Evolutionary conservation across 2,329 filamentous ascomycete species (phyloP), one percentile per base, ranked within the genome.

Genomic region (Pseudogymnoascus verrucosus): DNA sequence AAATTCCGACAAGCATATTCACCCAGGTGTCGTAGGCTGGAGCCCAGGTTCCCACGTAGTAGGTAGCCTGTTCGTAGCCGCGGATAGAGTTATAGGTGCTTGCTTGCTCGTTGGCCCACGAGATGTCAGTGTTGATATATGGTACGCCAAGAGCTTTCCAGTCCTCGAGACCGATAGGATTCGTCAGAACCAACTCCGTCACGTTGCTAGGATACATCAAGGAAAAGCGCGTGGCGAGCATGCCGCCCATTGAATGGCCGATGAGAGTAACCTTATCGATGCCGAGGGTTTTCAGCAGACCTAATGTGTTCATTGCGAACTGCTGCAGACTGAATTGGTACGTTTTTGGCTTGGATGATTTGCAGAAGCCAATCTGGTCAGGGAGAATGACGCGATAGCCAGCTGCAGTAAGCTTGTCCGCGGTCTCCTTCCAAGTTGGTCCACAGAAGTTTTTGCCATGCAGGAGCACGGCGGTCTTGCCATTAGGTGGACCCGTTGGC

Each of bases 371-470:
- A 57, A 84, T 73, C 66, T 84, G 81, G 66, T 84, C 82, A 0
- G 81, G 79, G 2, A 81, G 73, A 61, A 84, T 77, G 61, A 84
- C 79, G 40, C 82, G 79, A 67, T 81, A 83, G 44, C 81, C 82
- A 28, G 69, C 70, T 2, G 67, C 65, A 3, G 74, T 68, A 62
- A 84, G 76, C 10, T 73, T 70, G 10, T 71, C 66, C n/a, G 79
- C 78, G 12, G 80, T 83, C 14, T 71, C 71, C 62, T 77, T 74
- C 82, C 82, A 84, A 6, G 81, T 84, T 21, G 79, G 74, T 37
- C 76, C 78, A 70, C 82, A 84, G 67, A 84, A 84, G 72, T 83
- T 84, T 71, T 82, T 83, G 67, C 82, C 82, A 68, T 84, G 82
- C 14, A 84, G 71, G 36, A 84, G 75, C 7, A 82, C 72, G 8